Conservation (phyloP, 768 basidiomycete species). For the Boletus eberwhitei region DNA sequence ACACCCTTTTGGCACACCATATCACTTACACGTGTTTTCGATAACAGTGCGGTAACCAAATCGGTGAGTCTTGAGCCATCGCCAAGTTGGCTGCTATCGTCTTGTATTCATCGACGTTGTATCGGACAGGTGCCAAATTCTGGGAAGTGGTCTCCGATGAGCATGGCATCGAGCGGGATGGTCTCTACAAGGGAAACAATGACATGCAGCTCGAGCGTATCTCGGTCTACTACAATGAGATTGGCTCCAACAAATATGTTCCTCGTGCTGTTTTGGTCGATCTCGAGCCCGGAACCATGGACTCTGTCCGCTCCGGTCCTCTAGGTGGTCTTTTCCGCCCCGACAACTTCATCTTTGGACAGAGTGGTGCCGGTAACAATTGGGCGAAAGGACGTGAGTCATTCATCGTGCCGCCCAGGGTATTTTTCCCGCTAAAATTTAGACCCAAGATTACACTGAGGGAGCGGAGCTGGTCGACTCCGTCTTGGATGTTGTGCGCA, state of each 20-base stretch:
- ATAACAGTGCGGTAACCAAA: slow-evolving; percentile 95
- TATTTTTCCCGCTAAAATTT: not conserved
- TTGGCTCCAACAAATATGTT: slow-evolving; percentile 94
- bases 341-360: slow-evolving; percentile 98
- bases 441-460: slow-evolving; percentile 68
- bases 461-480: slow-evolving; percentile 99
- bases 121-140: slow-evolving; percentile 76
- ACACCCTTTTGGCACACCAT: not conserved
- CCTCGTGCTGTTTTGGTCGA: slow-evolving; percentile 97
- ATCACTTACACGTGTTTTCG: slow-evolving; percentile 30
- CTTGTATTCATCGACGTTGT: slow-evolving; percentile 17
- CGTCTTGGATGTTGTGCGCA: slow-evolving; percentile 96
- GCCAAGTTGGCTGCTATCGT: slow-evolving; percentile 8
- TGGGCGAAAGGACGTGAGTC: slow-evolving; percentile 99
- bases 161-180: slow-evolving; percentile 93
- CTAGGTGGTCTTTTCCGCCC: slow-evolving; percentile 93
- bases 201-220: slow-evolving; percentile 97
- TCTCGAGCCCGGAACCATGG: slow-evolving; percentile 97
- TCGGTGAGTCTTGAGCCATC: slow-evolving; percentile 58
- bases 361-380: slow-evolving; percentile 98
- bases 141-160: slow-evolving; percentile 99
- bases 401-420: not conserved
- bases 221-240: slow-evolving; percentile 98
- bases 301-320: slow-evolving; percentile 86
- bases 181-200: slow-evolving; percentile 88